Evolutionary conservation across 225 moss, liverwort and hornwort genomes (phyloP), one percentile per base, ranked within the genome.

Genomic region (Neckera pumila): DNA sequence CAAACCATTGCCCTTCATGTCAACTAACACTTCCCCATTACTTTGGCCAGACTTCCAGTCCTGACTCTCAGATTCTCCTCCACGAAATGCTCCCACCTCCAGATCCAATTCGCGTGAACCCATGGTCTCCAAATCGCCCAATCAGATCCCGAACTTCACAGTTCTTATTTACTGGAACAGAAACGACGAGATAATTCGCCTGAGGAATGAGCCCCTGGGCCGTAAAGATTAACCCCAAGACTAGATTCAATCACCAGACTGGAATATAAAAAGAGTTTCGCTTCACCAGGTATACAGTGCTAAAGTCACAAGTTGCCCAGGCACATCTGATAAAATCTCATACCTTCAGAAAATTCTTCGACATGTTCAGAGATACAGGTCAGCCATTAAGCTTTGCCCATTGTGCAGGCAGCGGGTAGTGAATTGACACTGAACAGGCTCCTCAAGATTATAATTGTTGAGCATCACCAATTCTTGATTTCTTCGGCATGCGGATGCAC

Each of bases 71-170:
- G 76, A n/a, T 53, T 62, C 79, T 79, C 30, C 78, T 79, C 58
- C 86, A 80, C 67, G 27, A 84, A 10, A 54, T 84, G 43, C 62
- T 84, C 88, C 92, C 56, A 83, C 26, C 87, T 94, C 94, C 85
- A 81, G 65, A 90, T 93, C 89, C 58, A 58, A 83, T 69, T 73
- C 87, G 11, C n/a, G 64, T 60, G 88, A 67, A 85, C 21, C 91
- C 93, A 93, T 93, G 83, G 62, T 83, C 75, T 69, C 81, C 66
- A 84, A 13, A 87, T 51, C 63, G 12, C 59, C 59, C 79, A 62
- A 86, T 36, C 53, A 62, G 78, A 65, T 81, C 59, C 81, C 87
- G 36, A 88, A 84, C 71, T 72, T 72, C 84, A 73, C 51, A 57
- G 70, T 31, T 86, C 65, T 69, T 27, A 42, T 81, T 34, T 58